Evolutionary conservation across 768 basidiomycete genomes (phyloP), one percentile per base, ranked within the genome.

Genomic region (Pleurotus giganteus): DNA sequence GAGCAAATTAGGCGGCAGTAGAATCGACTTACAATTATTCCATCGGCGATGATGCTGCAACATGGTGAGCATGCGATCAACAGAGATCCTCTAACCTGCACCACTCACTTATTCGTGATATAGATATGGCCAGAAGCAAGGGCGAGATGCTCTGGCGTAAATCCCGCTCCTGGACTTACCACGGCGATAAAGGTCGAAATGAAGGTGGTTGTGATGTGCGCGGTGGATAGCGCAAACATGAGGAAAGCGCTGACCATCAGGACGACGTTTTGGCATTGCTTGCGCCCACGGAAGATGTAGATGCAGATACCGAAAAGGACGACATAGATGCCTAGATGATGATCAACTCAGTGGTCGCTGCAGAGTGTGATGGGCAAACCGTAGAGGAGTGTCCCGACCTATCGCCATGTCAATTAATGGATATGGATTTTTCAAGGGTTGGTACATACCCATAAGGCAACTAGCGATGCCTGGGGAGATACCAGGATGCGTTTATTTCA

Each of bases 381-480:
- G 27, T 47, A 47, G 28, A 47, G 46, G n/a, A 47, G 46, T 27
- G 46, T 47, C 26, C 46, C 46, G 15, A 47, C 46, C 46, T 47
- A 29, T 47, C 9, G 23, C n/a, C n/a, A 23, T 23, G 43, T 7
- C 43, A 11, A 45, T 13, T 45, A 45, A 21, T 21, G 17, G 13
- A 23, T 26, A 23, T 21, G 4, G 6, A 24, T 2, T 12, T 3
- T 24, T 13, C 28, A 2, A 47, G 13, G 15, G 46, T 5, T 5
- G 26, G 12, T n/a, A 47, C 46, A 26, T 47, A 47, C 46, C 46
- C 46, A 47, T 2, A 47, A 31, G 3, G 46, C 46, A 27, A 47
- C 46, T 31, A 47, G 28, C 46, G 46, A 47, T 27, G 46, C 28
- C 46, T 47, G 29, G 21, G 46, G 15, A 27, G 29, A 11, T 21